Evolutionary conservation across 345 rosid species (phyloP).

Genomic region (Arabidopsis arenosa): DNA sequence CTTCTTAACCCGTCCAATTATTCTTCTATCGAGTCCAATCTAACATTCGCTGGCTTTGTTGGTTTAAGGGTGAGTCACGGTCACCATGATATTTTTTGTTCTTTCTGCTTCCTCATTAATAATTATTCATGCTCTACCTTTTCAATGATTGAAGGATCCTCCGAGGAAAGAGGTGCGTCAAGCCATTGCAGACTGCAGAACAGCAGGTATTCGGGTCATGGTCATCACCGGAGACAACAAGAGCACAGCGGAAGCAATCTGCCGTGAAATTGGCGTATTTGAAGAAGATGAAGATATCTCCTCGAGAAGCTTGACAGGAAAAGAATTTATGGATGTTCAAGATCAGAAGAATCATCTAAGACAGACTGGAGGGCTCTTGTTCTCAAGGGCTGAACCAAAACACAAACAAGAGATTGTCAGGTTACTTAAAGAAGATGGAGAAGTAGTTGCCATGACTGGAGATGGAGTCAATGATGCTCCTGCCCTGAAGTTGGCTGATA

Average conservation of each 20-base stretch:
- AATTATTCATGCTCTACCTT: conserved; percentile 16
- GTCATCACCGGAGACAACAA: conserved; percentile 98
- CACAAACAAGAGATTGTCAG: conserved; percentile 98
- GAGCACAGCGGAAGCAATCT: conserved; percentile 81
- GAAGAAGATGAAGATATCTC: conserved; percentile 65
- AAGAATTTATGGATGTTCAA: conserved; percentile 59
- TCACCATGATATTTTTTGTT: background rate
- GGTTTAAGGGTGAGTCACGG: conserved; percentile 75
- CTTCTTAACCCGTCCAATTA: conserved; percentile 77
- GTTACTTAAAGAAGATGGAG: conserved; percentile 93
- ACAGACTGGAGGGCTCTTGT: conserved; percentile 78
- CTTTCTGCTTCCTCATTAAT: conserved; percentile 19
- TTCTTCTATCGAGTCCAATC: conserved; percentile 80
- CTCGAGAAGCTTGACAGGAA: conserved; percentile 81
- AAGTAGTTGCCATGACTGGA: conserved; percentile 99
- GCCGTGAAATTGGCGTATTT: conserved; percentile 94
- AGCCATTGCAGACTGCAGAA: conserved; percentile 95
- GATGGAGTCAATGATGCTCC: conserved; percentile 99
- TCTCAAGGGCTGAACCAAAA: conserved; percentile 97
- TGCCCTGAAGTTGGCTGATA: conserved; percentile 94
- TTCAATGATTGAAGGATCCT: conserved; percentile 69
- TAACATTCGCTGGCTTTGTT: conserved; percentile 79
- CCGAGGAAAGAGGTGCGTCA: conserved; percentile 93
- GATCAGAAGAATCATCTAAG: conserved; percentile 66
- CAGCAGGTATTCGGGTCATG: conserved; percentile 97